Base-by-base conservation (phyloP, 805 yeast genomes). In the Nakazawaea ishiwadae region DNA sequence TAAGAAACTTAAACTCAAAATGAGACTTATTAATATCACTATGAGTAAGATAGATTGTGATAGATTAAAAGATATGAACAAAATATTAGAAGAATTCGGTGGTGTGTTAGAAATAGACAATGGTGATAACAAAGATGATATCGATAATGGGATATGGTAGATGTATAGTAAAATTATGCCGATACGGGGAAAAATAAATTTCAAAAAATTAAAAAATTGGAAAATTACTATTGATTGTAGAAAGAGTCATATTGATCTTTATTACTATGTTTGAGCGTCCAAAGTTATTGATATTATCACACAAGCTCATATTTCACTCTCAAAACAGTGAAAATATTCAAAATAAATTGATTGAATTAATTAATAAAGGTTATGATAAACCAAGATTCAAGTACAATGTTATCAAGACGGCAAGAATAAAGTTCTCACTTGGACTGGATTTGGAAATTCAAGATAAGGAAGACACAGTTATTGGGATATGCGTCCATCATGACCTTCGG, bases 321-420 rank as follows among this genome's bases (percentile, higher is more conserved):
- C 9, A 16, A 16, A n/a, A 33, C 17, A 27, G 38, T 18, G 30
- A 14, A 3, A 18, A 33, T 20, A 33, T 51, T 10, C 62, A 61
- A 35, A 23, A 40, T 4, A 39, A 36, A 17, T 39, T 70, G 23
- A 44, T 51, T 5, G 43, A 52, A 6, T 42, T 71, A n/a, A 54
- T 78, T 43, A 78, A 78, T 51, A 61, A 65, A 41, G 77, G 77
- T 1, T 78, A 77, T 53, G 60, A 69, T 45, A 72, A 69, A 44
- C 71, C 74, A 8, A 58, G 71, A 42, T 64, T 45, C 53, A 65
- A 64, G 47, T 78, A 59, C 49, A 61, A 64, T 1, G 51, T 73
- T 6, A 65, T 78, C 15, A 46, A 49, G 12, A 58, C 72, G 0
- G 58, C 66, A 4, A 59, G 84, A 40, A 59, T 78, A 20, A 63